phyloP scores from a whole-genome alignment of 2,329 filamentous ascomycete genomes.

The Fusarium staphyleae region DNA sequence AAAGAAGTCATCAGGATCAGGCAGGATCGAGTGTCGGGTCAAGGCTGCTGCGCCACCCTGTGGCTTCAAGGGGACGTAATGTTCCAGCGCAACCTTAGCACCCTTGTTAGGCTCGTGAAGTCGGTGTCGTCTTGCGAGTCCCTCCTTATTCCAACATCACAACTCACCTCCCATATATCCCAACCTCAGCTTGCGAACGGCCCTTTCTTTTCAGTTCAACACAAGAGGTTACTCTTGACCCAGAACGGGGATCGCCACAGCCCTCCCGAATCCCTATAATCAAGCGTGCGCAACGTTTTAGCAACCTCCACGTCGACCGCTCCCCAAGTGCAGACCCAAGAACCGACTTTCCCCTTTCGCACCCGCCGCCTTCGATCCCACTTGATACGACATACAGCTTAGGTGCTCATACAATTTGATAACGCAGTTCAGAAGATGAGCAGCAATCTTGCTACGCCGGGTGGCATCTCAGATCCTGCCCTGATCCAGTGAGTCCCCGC shows the following conservation, averaged over 20 bases:
- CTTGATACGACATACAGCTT: constrained; percentile 19
- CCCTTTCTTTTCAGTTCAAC: constrained; percentile 10
- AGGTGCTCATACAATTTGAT: constrained; percentile 17
- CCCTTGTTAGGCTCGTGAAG: constrained; percentile 44
- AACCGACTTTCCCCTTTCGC: constrained; percentile 21
- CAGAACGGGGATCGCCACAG: background rate
- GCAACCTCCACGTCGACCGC: constrained; percentile 35
- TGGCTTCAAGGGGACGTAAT: constrained; percentile 36
- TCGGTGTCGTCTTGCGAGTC: constrained; percentile 44
- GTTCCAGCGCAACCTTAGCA: constrained; percentile 38
- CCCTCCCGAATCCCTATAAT: background rate
- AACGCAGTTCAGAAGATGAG: constrained; percentile 43
- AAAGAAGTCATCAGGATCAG: background rate
- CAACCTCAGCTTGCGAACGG: constrained; percentile 24
- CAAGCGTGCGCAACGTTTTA: constrained; percentile 23
- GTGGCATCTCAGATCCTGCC: constrained; percentile 71
- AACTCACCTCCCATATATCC: constrained; percentile 35
- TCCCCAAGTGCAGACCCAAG: constrained; percentile 16
- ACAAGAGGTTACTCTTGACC: background rate
- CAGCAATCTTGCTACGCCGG: constrained; percentile 52
- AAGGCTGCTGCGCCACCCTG: constrained; percentile 36
- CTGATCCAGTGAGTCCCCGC: constrained; percentile 64
- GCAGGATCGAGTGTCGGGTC: constrained; percentile 1
- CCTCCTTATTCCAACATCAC: constrained; percentile 44
- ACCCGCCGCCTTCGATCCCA: constrained; percentile 18